Conservation (phyloP, 164 flowering plant species). For the Tetrastigma voinierianum region DNA sequence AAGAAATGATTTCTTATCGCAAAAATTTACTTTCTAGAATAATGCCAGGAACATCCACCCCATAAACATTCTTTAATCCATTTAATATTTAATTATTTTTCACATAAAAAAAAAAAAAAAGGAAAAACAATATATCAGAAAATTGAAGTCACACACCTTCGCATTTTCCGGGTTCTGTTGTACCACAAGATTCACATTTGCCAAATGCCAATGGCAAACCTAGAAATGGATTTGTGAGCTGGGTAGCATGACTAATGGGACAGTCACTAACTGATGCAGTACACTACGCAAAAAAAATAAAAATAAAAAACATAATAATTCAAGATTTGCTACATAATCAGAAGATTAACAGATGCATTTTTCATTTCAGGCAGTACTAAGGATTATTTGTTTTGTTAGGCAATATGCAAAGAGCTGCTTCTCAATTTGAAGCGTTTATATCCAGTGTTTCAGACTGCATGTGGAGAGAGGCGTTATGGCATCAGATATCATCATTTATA, state of each 20-base stretch:
- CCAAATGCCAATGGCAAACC: slow-evolving; percentile 90
- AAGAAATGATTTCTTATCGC: neutral
- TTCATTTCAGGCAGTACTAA: neutral
- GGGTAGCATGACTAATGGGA: slow-evolving; percentile 74
- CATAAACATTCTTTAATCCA: neutral
- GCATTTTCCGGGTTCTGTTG: slow-evolving; percentile 79
- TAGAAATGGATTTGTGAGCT: slow-evolving; percentile 82
- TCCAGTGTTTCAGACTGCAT: too few species aligned
- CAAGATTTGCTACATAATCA: neutral
- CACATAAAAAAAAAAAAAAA: neutral
- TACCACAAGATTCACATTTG: slow-evolving; percentile 92
- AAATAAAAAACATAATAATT: neutral
- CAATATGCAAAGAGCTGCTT: too few species aligned
- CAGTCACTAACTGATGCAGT: slow-evolving; percentile 73
- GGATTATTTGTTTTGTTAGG: too few species aligned
- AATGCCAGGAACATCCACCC: too few species aligned
- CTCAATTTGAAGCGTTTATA: too few species aligned
- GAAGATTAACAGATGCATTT: neutral
- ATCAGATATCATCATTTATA: too few species aligned
- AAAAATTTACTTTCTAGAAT: neutral
- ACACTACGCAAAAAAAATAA: slow-evolving; percentile 32
- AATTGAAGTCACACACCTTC: slow-evolving; percentile 57
- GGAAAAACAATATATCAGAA: neutral
- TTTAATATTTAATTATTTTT: neutral
- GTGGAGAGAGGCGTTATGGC: too few species aligned